A percentile compares a stretch with the other conserved stretches of the same genome.
Conservation (phyloP, 331 rosid species). For the Arachis monticola region DNA sequence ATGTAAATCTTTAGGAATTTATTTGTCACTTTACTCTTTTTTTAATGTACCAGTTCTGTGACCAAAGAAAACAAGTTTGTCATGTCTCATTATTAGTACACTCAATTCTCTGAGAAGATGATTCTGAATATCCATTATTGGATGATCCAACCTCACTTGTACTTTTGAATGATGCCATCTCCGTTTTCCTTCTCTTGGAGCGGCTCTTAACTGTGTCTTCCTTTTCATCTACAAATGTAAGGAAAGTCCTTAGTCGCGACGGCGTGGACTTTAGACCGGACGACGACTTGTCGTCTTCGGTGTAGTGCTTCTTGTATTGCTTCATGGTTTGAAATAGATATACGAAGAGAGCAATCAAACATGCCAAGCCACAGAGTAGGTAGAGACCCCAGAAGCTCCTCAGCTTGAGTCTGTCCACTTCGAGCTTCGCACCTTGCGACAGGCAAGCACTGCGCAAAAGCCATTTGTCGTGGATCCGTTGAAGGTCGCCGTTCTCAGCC, state of each 20-base stretch:
- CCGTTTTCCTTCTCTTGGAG: conserved; percentile 63
- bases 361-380: conserved; percentile 64
- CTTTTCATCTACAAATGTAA: conserved; percentile 76
- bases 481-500: conserved; percentile 77
- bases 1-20: neutral
- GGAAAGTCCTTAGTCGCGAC: conserved; percentile 61
- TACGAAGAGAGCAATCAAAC: conserved; percentile 65
- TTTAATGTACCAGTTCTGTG: conserved; percentile 26
- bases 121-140: conserved; percentile 47
- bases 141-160: conserved; percentile 51
- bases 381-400: conserved; percentile 80
- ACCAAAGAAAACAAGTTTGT: neutral
- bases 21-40: no score
- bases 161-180: conserved; percentile 52
- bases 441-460: conserved; percentile 65
- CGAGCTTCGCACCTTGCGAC: conserved; percentile 62
- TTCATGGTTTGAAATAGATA: conserved; percentile 55
- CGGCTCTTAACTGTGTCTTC: conserved; percentile 60
- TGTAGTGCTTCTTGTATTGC: conserved; percentile 56
- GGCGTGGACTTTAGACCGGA: conserved; percentile 44
- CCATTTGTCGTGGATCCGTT: conserved; percentile 94
- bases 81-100: conserved; percentile 35
- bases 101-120: conserved; percentile 37
- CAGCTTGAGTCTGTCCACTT: conserved; percentile 74
- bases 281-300: conserved; percentile 44